phyloP scores from a whole-genome alignment of 2,329 filamentous ascomycete genomes.

The Aspergillus brasiliensis region DNA sequence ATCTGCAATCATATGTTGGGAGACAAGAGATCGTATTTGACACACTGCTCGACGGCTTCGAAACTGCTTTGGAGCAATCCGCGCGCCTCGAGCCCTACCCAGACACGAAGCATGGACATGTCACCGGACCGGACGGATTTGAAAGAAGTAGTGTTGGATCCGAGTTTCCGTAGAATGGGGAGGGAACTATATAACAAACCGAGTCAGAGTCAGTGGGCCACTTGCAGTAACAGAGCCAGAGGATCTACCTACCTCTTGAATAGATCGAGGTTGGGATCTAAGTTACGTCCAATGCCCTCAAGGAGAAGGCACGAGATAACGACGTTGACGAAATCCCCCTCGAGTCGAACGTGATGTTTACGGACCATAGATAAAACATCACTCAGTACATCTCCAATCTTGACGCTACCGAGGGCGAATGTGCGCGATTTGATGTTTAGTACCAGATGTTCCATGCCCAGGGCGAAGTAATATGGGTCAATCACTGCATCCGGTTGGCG shows the following conservation, averaged over 20 bases:
- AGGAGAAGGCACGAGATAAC: constrained; percentile 91
- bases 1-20: constrained; percentile 70
- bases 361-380: constrained; percentile 91
- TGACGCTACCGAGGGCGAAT: constrained; percentile 88
- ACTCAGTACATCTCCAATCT: constrained; percentile 92
- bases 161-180: constrained; percentile 85
- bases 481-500: constrained; percentile 88
- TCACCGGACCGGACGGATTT: constrained; percentile 71
- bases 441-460: constrained; percentile 97
- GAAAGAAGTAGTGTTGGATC: constrained; percentile 58
- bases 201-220: background rate
- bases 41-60: constrained; percentile 84
- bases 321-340: constrained; percentile 98
- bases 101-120: constrained; percentile 84
- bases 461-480: constrained; percentile 84
- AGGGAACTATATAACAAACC: constrained; percentile 64
- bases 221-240: background rate
- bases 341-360: constrained; percentile 85
- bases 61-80: constrained; percentile 87
- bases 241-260: constrained; percentile 64
- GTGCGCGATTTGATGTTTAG: constrained; percentile 87
- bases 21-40: constrained; percentile 85
- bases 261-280: constrained; percentile 86
- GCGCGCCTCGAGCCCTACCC: constrained; percentile 86
- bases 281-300: constrained; percentile 85